Evolutionary conservation across 2,329 filamentous ascomycete genomes (phyloP), one percentile per base, ranked within the genome.

Genomic region (Pyrenophora graminea): DNA sequence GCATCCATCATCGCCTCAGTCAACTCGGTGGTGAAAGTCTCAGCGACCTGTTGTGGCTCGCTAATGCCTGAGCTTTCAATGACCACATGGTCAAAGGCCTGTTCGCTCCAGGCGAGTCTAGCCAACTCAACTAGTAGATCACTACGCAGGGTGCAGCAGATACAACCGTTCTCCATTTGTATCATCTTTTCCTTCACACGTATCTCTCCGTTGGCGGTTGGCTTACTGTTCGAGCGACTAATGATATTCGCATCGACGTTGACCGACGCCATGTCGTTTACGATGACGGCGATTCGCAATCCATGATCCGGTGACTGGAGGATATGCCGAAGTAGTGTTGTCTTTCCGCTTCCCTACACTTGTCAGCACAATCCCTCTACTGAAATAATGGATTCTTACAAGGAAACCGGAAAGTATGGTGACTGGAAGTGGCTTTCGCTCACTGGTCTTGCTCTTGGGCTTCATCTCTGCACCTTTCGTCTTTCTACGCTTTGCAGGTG

Each of bases 61-160:
- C 86, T 89, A 56, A 90, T 88, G 0, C 87, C 85, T 2, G 82
- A 87, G 64, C 85, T 88, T 69, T 90, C 87, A 36, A 89, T 87
- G 33, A 89, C 76, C 21, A 90, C 82, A 66, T 90, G 90, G 66
- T 90, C 85, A 32, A 90, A 86, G 42, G 80, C 76, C 15, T 83
- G 79, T 1, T 84, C 57, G 32, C 61, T 77, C 63, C 85, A 81
- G 0, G 86, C 80, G 1, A 90, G 76, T 1, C 80, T 80, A 0
- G 86, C 86, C 0, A 90, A 79, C 66, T 90, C 87, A 52, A 87
- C 83, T 0, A 91, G 79, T 1, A 90, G 72, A 48, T 90, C 87
- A 1, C 87, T 86, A 3, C 88, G 83, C 0, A 90, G 77, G 0
- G 87, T 90, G 61, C 88, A 91, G 76, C 87, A 91, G 62, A 91